These are phyloP conservation scores for Cytidiella melzeri DNA, from an alignment of 768 basidiomycete species.

Conservation along the genomic window DNA sequence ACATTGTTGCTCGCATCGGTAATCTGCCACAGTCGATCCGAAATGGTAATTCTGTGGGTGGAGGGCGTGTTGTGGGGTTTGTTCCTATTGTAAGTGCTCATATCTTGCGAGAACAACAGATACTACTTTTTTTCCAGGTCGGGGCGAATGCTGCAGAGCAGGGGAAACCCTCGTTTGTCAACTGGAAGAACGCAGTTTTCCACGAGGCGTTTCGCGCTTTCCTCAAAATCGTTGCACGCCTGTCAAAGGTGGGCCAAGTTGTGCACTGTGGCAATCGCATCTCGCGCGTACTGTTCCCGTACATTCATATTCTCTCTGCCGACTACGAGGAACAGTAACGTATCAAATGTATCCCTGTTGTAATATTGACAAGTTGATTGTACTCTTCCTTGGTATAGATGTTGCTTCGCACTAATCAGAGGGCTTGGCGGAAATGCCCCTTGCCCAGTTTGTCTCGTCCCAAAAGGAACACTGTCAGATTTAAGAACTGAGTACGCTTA, in stretches of 20 bases:
- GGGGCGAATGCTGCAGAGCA: no score
- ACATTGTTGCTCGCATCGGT: conserved; percentile 13
- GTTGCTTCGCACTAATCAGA: conserved; percentile 16
- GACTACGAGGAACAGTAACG: conserved; percentile 25
- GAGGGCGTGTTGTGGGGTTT: conserved; percentile 21
- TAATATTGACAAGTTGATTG: neutral
- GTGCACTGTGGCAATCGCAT: conserved; percentile 9
- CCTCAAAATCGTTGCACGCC: conserved; percentile 8
- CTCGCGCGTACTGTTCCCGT: conserved; percentile 11
- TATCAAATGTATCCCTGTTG: neutral
- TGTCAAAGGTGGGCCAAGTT: conserved; percentile 13
- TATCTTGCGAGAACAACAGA: no score
- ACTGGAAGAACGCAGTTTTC: conserved; percentile 19
- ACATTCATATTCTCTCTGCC: no score
- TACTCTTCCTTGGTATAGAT: conserved; percentile 11
- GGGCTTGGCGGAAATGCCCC: conserved; percentile 12
- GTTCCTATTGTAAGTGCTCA: conserved; percentile 19
- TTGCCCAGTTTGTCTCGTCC: conserved; percentile 17
- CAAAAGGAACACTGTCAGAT: conserved; percentile 2
- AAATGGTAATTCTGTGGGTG: conserved; percentile 12
- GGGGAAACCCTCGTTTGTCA: conserved; percentile 10
- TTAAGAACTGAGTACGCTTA: conserved; percentile 9
- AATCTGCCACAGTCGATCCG: conserved; percentile 16
- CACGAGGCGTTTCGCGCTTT: conserved; percentile 16
- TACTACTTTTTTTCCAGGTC: no score